Conservation (phyloP, 2,329 filamentous ascomycete genomes). For the Colletotrichum ledebouriae region DNA sequence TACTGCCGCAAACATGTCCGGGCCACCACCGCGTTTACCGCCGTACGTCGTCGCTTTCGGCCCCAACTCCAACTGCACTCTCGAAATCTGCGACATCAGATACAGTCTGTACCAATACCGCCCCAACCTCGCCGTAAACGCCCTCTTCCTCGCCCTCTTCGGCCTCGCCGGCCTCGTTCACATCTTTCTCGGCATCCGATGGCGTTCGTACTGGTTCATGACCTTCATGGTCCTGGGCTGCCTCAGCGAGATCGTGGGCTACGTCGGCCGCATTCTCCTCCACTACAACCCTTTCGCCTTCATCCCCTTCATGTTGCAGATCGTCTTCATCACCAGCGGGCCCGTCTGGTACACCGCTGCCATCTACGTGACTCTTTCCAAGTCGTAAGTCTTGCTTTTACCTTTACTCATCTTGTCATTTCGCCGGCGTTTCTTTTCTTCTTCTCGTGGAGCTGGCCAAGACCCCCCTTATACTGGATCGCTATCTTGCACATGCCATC, state of each 20-base stretch:
- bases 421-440: slow-evolving; percentile 9
- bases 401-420: not conserved
- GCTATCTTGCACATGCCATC: slow-evolving; percentile 21
- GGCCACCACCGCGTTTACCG: slow-evolving; percentile 35
- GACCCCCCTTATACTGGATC: slow-evolving; percentile 8
- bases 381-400: slow-evolving; percentile 48
- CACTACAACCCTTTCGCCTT: slow-evolving; percentile 71
- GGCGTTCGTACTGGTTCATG: slow-evolving; percentile 64
- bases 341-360: slow-evolving; percentile 68
- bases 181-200: slow-evolving; percentile 58
- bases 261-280: slow-evolving; percentile 70
- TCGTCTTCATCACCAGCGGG: slow-evolving; percentile 68
- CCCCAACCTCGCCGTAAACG: slow-evolving; percentile 59
- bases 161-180: slow-evolving; percentile 63
- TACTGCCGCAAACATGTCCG: slow-evolving; percentile 44
- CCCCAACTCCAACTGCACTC: slow-evolving; percentile 63
- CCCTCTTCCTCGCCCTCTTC: slow-evolving; percentile 58
- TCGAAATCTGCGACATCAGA: slow-evolving; percentile 60
- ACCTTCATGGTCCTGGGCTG: slow-evolving; percentile 68
- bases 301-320: slow-evolving; percentile 74
- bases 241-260: slow-evolving; percentile 71
- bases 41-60: slow-evolving; percentile 54
- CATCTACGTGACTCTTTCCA: slow-evolving; percentile 73
- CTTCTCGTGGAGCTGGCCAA: not conserved
- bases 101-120: slow-evolving; percentile 62